Evolutionary conservation across 2,329 filamentous ascomycete genomes (phyloP), one percentile per base, ranked within the genome.

Genomic region (Stagonosporopsis cucurbitacearum): DNA sequence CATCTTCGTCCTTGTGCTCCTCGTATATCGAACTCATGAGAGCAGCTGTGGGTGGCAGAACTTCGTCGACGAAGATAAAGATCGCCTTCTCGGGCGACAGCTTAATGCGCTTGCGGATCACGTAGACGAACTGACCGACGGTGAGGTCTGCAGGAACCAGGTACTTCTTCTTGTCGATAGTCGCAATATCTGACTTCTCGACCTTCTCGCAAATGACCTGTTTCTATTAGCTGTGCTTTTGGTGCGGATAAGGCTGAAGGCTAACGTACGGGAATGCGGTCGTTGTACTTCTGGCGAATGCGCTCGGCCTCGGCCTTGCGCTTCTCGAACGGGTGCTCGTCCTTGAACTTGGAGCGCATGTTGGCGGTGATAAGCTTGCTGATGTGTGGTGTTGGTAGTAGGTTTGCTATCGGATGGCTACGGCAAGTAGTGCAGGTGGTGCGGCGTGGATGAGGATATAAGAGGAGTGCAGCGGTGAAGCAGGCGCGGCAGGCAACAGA

Each of bases 91-190:
- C 95, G 28, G 95, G 95, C 51, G 92, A 96, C 68, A 99, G 86
- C 91, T 99, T 99, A 83, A 99, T 99, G 75, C 95, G 90, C 87
- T 99, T 99, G 78, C 95, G 92, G 81, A 99, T 99, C 65, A 99
- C 95, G 80, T 99, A 99, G 82, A 99, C 95, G 77, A 99, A 97
- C 88, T 99, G 95, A 72, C 95, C 95, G 63, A 99, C 95, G 62
- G 95, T 99, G 75, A 99, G 87, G 76, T 99, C 95, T 69, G 95
- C 92, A 13, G 95, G 95, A 25, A 99, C 95, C 44, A 99, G 86
- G 76, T 99, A 99, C 84, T 99, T 99, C 88, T 99, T 99, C 89
- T 99, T 99, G 82, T 99, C 95, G 85, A 99, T 99, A 67, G 95
- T 98, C 58, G 95, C 95, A 71, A 99, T 99, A 77, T 99, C 95